Percentiles rank a stretch among this genome's conserved stretches.
phyloP scores from a whole-genome alignment of 1,284 basidiomycete genomes.

The Entoloma clypeatum region DNA sequence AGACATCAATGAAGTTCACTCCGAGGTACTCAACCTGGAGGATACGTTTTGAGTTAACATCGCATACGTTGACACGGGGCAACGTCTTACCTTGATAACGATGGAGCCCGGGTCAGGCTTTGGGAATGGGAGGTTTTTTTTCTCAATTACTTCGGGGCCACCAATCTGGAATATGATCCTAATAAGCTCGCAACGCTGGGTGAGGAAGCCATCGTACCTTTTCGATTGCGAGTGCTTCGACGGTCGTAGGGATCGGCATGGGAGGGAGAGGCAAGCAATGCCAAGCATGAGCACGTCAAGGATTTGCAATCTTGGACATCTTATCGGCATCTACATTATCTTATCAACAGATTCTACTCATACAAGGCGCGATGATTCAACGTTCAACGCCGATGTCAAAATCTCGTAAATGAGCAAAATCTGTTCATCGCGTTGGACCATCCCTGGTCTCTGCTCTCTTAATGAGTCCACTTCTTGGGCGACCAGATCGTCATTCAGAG shows the following conservation, averaged over 20 bases:
- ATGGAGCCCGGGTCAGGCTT: slow-evolving; percentile 62
- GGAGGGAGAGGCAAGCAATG: slow-evolving; percentile 1
- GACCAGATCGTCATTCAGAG: slow-evolving; percentile 56
- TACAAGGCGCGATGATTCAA: slow-evolving; percentile 1
- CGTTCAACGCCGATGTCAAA: slow-evolving; percentile 34
- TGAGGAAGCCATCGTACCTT: slow-evolving; percentile 25
- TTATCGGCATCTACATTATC: too few relatives aligned
- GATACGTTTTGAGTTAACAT: slow-evolving; percentile 1
- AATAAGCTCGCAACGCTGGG: neutral
- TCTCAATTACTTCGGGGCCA: slow-evolving; percentile 76
- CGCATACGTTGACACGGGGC: too few relatives aligned
- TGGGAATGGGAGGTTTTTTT: slow-evolving; percentile 50
- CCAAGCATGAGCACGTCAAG: neutral
- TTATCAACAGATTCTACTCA: too few relatives aligned
- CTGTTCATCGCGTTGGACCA: slow-evolving; percentile 77
- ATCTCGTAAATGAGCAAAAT: slow-evolving; percentile 63
- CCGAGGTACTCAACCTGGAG: slow-evolving; percentile 62
- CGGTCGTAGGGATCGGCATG: slow-evolving; percentile 52
- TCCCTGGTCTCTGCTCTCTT: slow-evolving; percentile 75
- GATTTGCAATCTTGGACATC: too few relatives aligned
- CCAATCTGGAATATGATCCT: slow-evolving; percentile 43
- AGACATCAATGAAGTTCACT: slow-evolving; percentile 90
- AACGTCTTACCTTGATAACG: slow-evolving; percentile 77
- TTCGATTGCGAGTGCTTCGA: slow-evolving; percentile 58
- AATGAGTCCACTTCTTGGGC: slow-evolving; percentile 71